Conservation (phyloP, 139 green algal species). For the Mesostigma viride region DNA sequence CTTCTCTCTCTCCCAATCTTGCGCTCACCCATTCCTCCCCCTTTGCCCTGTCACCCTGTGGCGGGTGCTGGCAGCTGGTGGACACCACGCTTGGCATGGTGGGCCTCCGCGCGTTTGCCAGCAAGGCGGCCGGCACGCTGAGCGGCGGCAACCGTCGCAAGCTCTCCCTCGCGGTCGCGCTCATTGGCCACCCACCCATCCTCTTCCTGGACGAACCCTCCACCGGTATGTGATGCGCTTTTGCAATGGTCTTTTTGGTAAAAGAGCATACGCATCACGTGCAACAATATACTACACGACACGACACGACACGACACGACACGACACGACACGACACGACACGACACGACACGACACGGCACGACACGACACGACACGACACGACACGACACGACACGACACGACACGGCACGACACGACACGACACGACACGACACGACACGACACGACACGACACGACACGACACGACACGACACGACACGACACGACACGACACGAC, state of each 20-base stretch:
- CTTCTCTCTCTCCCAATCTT: too few relatives aligned
- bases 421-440: background rate
- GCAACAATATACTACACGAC: background rate
- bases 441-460: too few relatives aligned
- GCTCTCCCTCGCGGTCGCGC: slow-evolving; percentile 39
- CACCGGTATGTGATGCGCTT: background rate
- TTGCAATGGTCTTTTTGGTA: background rate
- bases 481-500: too few relatives aligned
- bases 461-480: too few relatives aligned
- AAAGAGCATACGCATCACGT: slow-evolving; percentile 8
- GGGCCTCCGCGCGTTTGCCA: slow-evolving; percentile 9
- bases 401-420: too few relatives aligned
- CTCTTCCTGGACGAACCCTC: background rate
- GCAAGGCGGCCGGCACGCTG: slow-evolving; percentile 18
- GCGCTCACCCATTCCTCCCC: too few relatives aligned
- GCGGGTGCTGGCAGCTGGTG: background rate
- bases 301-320: too few relatives aligned
- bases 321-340: too few relatives aligned
- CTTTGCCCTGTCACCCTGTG: slow-evolving; percentile 11
- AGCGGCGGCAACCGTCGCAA: slow-evolving; percentile 35
- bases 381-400: too few relatives aligned
- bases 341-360: too few relatives aligned
- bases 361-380: too few relatives aligned
- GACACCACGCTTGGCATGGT: slow-evolving; percentile 12
- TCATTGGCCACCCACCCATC: slow-evolving; percentile 23